Base-by-base conservation (phyloP, 2,329 filamentous ascomycete genomes). In the Hyphodiscus sp. region DNA sequence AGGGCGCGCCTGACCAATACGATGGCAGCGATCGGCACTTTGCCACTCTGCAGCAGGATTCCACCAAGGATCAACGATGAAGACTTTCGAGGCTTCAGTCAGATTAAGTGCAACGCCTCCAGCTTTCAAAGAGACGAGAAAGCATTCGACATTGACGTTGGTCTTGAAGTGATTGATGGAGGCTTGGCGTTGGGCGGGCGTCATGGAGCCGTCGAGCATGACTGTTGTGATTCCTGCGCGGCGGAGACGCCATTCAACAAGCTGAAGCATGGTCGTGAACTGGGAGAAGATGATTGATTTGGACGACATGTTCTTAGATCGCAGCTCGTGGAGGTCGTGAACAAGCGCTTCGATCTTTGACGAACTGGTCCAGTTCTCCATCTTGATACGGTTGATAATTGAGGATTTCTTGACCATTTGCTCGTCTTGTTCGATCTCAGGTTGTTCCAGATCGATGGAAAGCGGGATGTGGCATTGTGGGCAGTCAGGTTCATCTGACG, bases 11-110 rank as follows among this genome's bases (percentile, higher is more conserved):
- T 99, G 94, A 30, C 94, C 94, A 62, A 97, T 99, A 52, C 94
- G 91, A 72, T 97, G 94, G 67, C 87, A 91, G 60, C 89, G 82
- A 69, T 99, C 94, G 2, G 94, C 94, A 57, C 88, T 94, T 72
- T 99, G 94, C 94, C 94, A 99, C 73, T 99, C 94, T 0, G 92
- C 92, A n/a, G 91, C 91, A n/a, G 94, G 94, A 63, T 97, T 97
- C 94, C 94, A 99, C 94, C 94, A 97, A 77, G 94, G 94, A 65
- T 99, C 94, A 54, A 97, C 85, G 57, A 97, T 96, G 70, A 96
- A 97, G 10, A 99, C 94, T 47, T 89, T 80, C 1, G 89, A 95
- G 0, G 94, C 94, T 70, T 99, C 94, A 0, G 92, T 97, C 56
- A 99, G 73, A 66, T 99, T 99, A 58, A 99, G 76, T 0, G 94